These are phyloP conservation scores for Bretziella fagacearum DNA, from an alignment of 2,329 filamentous ascomycete genomes.

Conservation along the genomic window DNA sequence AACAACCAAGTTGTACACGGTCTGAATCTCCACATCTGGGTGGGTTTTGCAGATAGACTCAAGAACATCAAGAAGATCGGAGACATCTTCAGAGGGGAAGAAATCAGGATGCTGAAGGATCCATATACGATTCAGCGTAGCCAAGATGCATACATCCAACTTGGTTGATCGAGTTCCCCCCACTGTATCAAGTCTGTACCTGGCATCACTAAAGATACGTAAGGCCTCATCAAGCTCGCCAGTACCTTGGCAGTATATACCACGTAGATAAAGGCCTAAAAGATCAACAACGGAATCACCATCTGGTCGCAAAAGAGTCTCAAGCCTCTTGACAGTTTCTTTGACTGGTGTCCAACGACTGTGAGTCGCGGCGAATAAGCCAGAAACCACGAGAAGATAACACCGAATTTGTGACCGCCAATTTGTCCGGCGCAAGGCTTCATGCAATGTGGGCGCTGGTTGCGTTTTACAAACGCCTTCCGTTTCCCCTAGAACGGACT, in stretches of 20 bases:
- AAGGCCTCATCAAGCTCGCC: constrained; percentile 57
- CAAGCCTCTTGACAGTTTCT: constrained; percentile 37
- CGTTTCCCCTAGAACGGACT: constrained; percentile 15
- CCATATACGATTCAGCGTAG: constrained; percentile 51
- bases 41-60: constrained; percentile 51
- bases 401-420: constrained; percentile 51
- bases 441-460: constrained; percentile 25
- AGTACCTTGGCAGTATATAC: constrained; percentile 58
- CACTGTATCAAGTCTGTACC: constrained; percentile 36
- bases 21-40: constrained; percentile 56
- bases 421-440: constrained; percentile 39
- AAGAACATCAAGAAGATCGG: constrained; percentile 46
- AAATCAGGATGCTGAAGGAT: constrained; percentile 49
- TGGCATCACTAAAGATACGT: constrained; percentile 43
- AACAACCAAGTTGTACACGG: constrained; percentile 60
- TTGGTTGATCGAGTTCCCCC: constrained; percentile 33
- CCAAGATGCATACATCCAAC: constrained; percentile 48
- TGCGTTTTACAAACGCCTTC: constrained; percentile 11
- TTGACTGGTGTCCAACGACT: constrained; percentile 53
- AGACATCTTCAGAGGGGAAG: constrained; percentile 39
- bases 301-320: constrained; percentile 26
- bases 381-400: constrained; percentile 54
- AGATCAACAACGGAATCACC: constrained; percentile 27
- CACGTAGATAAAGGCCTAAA: constrained; percentile 54
- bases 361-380: constrained; percentile 50